Conservation (phyloP, 495 filamentous ascomycete genomes). For the Bombardia bombarda region DNA sequence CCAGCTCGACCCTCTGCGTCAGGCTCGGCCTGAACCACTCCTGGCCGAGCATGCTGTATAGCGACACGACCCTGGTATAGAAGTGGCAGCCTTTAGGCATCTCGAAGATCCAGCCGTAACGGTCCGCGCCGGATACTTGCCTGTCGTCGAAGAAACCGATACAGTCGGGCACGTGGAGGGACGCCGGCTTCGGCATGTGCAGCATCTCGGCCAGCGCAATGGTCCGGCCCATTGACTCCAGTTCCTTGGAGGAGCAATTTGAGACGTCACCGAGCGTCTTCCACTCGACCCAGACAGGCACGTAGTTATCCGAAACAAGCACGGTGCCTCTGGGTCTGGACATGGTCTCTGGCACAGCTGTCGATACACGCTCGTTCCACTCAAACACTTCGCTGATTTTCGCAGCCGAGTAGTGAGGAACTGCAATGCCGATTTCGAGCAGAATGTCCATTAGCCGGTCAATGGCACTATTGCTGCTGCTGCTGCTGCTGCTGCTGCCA, state of each 20-base stretch:
- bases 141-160: conserved; percentile 25
- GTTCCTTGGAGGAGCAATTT: conserved; percentile 8
- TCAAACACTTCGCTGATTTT: conserved; percentile 5
- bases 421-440: conserved; percentile 7
- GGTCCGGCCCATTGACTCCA: conserved; percentile 16
- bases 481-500: too few species aligned
- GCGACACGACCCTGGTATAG: conserved; percentile 11
- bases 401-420: conserved; percentile 5
- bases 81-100: conserved; percentile 13
- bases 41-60: conserved; percentile 14
- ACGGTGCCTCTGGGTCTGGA: neutral
- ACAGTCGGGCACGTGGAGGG: conserved; percentile 17
- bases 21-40: conserved; percentile 6
- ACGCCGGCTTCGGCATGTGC: conserved; percentile 17
- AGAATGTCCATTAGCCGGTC: neutral
- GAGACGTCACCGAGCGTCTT: conserved; percentile 11
- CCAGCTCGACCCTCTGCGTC: conserved; percentile 14
- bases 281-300: conserved; percentile 28
- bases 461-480: too few species aligned
- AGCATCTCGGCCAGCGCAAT: conserved; percentile 24
- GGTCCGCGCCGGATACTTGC: conserved; percentile 5
- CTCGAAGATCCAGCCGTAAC: conserved; percentile 21
- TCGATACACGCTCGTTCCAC: conserved; percentile 9
- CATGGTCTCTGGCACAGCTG: conserved; percentile 1
- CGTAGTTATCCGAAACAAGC: neutral